Evolutionary conservation across 139 green algal species (phyloP), one percentile per base, ranked within the genome.

Genomic region (Pleodorina starrii): DNA sequence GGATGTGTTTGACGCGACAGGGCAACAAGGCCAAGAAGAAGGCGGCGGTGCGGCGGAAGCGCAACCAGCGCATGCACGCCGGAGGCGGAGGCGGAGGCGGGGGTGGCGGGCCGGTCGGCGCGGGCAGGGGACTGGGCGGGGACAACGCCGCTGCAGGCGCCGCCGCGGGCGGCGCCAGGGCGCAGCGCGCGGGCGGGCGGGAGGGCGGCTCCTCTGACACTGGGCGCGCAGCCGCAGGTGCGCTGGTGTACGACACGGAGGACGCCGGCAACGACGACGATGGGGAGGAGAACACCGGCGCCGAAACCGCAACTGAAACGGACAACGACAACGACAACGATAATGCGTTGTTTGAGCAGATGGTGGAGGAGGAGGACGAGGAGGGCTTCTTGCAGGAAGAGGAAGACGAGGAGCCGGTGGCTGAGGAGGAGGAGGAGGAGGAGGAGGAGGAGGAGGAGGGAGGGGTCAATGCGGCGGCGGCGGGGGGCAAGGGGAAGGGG

Each of bases 11-110:
- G 54, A 12, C 54, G 54, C 42, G 21, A 2, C 90, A 90, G 84
- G 84, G 92, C 38, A 92, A 71, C 35, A 93, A 94, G 51, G 69
- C 72, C 19, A 36, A 25, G 29, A 90, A 89, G 48, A 91, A 92
- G 82, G 25, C 72, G 40, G 89, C 89, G 16, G 32, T 90, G 66
- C 57, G 63, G n/a, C 85, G 86, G 46, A 94, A 93, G 85, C 85
- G 90, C 7, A 57, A 51, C 46, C 27, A 23, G 35, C 81, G 90
- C 48, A 88, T 91, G 90, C 35, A 74, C 46, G 44, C 27, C 7
- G 77, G 50, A 1, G 46, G 43, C 1, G 76, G 36, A 27, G 51
- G 48, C 27, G 63, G 38, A 68, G 44, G 44, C 27, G 48, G 40
- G 14, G 73, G 74, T 6, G 59, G 32, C 57, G 59, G 54, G 54